Conservation (phyloP, 805 yeast species). For the Wickerhamiella alocasiicola region DNA sequence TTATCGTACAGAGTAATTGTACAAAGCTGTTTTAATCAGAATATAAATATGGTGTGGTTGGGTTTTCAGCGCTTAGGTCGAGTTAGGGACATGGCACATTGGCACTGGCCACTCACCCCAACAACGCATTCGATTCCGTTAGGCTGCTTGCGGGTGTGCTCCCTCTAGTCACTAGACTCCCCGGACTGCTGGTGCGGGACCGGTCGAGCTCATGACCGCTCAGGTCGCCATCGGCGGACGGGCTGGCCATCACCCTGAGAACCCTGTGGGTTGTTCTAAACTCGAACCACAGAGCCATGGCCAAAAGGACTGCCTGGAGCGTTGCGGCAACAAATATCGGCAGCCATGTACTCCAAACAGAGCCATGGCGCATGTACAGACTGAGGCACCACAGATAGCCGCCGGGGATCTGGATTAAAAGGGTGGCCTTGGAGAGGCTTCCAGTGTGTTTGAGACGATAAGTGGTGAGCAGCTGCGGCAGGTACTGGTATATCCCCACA, state of each 20-base stretch:
- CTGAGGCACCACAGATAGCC: constrained; percentile 72
- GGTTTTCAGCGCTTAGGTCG: too few relatives aligned
- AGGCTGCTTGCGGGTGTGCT: too few relatives aligned
- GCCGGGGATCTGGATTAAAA: constrained; percentile 83
- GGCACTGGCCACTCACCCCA: not conserved
- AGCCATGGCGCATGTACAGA: constrained; percentile 55
- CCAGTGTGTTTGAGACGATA: constrained; percentile 62
- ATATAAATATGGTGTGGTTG: too few relatives aligned
- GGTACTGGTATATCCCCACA: constrained; percentile 55
- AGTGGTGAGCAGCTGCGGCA: constrained; percentile 71
- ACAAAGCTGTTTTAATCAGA: too few relatives aligned
- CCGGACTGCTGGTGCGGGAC: too few relatives aligned
- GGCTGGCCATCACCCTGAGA: constrained; percentile 11
- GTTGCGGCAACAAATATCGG: constrained; percentile 63
- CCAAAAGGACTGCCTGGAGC: constrained; percentile 48
- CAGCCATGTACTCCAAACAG: constrained; percentile 79
- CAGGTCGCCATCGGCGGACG: too few relatives aligned
- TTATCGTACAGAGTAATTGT: too few relatives aligned
- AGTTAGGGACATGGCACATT: too few relatives aligned
- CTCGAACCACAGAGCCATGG: constrained; percentile 45
- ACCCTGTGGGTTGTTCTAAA: constrained; percentile 6
- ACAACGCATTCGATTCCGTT: too few relatives aligned
- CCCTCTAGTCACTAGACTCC: not conserved
- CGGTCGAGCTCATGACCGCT: too few relatives aligned
- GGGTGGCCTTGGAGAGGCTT: constrained; percentile 64